Percentiles rank a stretch among this genome's conserved stretches.
These are phyloP conservation scores for Buddleja alternifolia DNA, from an alignment of 257 asterid genomes.

Conservation along the genomic window DNA sequence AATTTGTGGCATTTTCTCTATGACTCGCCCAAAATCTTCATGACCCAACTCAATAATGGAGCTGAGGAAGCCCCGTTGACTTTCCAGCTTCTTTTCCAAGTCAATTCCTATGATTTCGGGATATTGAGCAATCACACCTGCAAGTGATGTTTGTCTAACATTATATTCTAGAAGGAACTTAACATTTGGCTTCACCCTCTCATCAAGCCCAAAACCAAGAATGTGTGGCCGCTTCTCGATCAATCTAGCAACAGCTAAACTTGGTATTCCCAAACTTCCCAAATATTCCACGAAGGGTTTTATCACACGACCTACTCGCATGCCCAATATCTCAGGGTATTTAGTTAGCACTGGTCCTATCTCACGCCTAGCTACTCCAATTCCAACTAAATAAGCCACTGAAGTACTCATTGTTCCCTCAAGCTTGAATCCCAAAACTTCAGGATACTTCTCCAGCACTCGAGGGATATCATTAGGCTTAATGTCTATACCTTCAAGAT, in stretches of 20 bases:
- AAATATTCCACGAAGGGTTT: slow-evolving; percentile 92
- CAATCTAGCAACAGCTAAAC: slow-evolving; percentile 79
- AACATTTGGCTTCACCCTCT: slow-evolving; percentile 71
- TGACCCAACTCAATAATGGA: slow-evolving; percentile 49
- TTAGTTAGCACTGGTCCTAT: slow-evolving; percentile 76
- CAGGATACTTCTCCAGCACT: slow-evolving; percentile 84
- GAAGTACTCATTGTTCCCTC: slow-evolving; percentile 99
- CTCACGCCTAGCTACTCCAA: slow-evolving; percentile 93
- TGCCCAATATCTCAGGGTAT: slow-evolving; percentile 90
- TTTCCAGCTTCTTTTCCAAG: slow-evolving; percentile 51
- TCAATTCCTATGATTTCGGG: slow-evolving; percentile 85
- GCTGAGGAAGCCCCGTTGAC: slow-evolving; percentile 56
- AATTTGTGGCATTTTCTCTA: slow-evolving; percentile 91
- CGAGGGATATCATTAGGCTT: slow-evolving; percentile 83
- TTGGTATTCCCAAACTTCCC: slow-evolving; percentile 77
- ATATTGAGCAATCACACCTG: slow-evolving; percentile 80
- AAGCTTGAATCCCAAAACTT: slow-evolving; percentile 89
- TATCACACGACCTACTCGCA: slow-evolving; percentile 93
- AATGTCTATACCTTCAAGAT: slow-evolving; percentile 97
- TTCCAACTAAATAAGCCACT: slow-evolving; percentile 94
- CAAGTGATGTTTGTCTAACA: slow-evolving; percentile 62
- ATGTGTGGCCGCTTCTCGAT: slow-evolving; percentile 81
- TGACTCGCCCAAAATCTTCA: slow-evolving; percentile 78
- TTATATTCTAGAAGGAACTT: slow-evolving; percentile 61
- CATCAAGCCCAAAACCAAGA: slow-evolving; percentile 84